phyloP scores from a whole-genome alignment of 2,329 filamentous ascomycete species.

The Dactylellina leptospora region DNA sequence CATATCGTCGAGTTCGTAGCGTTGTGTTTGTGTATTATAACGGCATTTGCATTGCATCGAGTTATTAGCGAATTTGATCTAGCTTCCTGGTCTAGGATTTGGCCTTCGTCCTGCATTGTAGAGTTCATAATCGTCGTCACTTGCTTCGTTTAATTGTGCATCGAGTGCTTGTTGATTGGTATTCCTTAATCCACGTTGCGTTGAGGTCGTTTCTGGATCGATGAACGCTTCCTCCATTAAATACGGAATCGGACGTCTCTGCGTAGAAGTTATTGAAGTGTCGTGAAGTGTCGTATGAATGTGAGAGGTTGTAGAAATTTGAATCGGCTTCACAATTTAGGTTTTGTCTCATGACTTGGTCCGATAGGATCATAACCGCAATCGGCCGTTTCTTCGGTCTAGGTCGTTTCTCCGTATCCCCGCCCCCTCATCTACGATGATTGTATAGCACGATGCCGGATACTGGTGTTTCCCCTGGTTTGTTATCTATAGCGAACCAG shows the following conservation, averaged over 20 bases:
- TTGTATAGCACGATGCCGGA: background rate
- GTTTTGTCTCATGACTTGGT: too few relatives aligned
- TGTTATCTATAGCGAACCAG: slow-evolving; percentile 5
- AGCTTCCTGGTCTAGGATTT: too few relatives aligned
- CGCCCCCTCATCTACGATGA: background rate
- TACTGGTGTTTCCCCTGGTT: background rate
- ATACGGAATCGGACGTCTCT: background rate
- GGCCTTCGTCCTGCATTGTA: too few relatives aligned
- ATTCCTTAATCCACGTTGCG: background rate
- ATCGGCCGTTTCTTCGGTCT: background rate
- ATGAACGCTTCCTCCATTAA: background rate
- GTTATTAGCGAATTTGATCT: too few relatives aligned
- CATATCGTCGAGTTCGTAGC: too few relatives aligned
- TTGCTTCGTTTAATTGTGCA: background rate
- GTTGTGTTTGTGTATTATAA: too few relatives aligned
- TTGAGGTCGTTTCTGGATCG: background rate
- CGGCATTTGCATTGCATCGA: too few relatives aligned
- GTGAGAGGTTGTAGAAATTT: background rate
- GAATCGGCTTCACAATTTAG: too few relatives aligned
- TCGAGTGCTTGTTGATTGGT: background rate
- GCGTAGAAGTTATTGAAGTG: background rate
- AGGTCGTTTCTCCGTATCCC: background rate
- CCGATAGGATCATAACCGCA: too few relatives aligned
- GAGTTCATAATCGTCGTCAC: background rate
- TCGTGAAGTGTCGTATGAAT: too few relatives aligned